Conservation (phyloP, 1,139 yeast species). For the Sugiyamaella novakii region DNA sequence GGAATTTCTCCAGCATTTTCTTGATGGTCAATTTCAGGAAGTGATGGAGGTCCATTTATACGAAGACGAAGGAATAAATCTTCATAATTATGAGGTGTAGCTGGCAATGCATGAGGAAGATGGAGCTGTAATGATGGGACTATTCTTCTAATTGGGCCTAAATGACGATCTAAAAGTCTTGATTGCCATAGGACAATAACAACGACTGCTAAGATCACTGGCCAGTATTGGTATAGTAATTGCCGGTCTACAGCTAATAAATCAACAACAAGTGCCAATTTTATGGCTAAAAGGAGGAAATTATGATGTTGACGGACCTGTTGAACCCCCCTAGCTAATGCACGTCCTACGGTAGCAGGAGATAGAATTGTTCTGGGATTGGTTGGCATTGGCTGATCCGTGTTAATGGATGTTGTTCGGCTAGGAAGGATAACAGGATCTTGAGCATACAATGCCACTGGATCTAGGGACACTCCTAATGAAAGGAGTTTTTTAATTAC, state of each 20-base stretch:
- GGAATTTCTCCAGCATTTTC: slow-evolving; percentile 1
- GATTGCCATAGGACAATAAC: slow-evolving; percentile 20
- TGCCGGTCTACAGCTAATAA: slow-evolving; percentile 16
- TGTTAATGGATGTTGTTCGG: too few species aligned
- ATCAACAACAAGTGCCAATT: slow-evolving; percentile 21
- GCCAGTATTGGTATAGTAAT: slow-evolving; percentile 14
- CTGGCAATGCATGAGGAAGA: slow-evolving; percentile 25
- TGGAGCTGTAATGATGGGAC: slow-evolving; percentile 18
- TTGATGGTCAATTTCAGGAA: neutral
- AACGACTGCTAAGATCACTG: slow-evolving; percentile 13
- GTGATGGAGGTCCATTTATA: neutral
- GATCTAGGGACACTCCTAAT: slow-evolving; percentile 4
- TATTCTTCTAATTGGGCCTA: slow-evolving; percentile 16
- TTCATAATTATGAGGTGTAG: slow-evolving; percentile 17
- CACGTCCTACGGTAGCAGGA: slow-evolving; percentile 5
- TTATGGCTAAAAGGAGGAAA: slow-evolving; percentile 9
- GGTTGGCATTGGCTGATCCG: neutral
- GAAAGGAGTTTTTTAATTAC: slow-evolving; percentile 4
- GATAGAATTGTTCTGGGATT: neutral
- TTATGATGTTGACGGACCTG: slow-evolving; percentile 12
- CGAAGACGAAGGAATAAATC: slow-evolving; percentile 19
- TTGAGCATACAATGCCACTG: slow-evolving; percentile 5
- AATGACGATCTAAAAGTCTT: slow-evolving; percentile 14
- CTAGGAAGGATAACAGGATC: neutral
- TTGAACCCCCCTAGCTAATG: slow-evolving; percentile 11